These are phyloP conservation scores for Bipolaris sorokiniana DNA, from an alignment of 2,329 filamentous ascomycete genomes.

Conservation along the genomic window DNA sequence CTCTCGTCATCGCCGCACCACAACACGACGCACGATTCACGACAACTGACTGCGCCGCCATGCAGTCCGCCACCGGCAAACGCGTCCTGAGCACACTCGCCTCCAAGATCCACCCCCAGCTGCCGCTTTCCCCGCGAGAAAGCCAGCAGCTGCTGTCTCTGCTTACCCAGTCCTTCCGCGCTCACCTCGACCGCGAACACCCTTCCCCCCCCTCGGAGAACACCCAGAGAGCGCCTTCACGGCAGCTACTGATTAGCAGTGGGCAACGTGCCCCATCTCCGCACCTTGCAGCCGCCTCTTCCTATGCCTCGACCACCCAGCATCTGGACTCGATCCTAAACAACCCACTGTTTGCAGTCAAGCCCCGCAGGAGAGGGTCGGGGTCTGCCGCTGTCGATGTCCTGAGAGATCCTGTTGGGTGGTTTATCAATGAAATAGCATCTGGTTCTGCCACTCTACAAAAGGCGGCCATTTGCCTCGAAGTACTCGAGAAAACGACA, in stretches of 20 bases:
- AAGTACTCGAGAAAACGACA: slow-evolving; percentile 34
- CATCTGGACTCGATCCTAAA: slow-evolving; percentile 59
- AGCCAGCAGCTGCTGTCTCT: slow-evolving; percentile 65
- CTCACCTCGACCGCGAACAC: slow-evolving; percentile 66
- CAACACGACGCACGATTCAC: slow-evolving; percentile 1
- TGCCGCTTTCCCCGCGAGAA: slow-evolving; percentile 63
- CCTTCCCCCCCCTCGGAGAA: slow-evolving; percentile 38
- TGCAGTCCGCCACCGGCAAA: slow-evolving; percentile 58
- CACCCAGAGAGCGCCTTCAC: slow-evolving; percentile 1
- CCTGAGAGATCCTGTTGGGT: slow-evolving; percentile 47
- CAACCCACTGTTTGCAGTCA: slow-evolving; percentile 57
- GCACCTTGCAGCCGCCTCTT: slow-evolving; percentile 39
- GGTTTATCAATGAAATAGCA: slow-evolving; percentile 51
- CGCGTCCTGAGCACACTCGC: slow-evolving; percentile 51
- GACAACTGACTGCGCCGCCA: slow-evolving; percentile 31
- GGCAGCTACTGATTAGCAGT: slow-evolving; percentile 11
- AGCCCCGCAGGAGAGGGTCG: slow-evolving; percentile 33
- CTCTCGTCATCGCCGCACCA: slow-evolving; percentile 17
- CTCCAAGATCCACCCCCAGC: slow-evolving; percentile 60
- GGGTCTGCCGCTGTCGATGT: slow-evolving; percentile 35
- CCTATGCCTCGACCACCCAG: slow-evolving; percentile 47
- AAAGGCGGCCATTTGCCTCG: slow-evolving; percentile 49
- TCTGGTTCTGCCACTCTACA: slow-evolving; percentile 47
- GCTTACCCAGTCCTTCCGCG: slow-evolving; percentile 67
- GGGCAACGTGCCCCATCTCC: slow-evolving; percentile 16